A percentile compares a stretch with the other conserved stretches of the same genome.
These are phyloP conservation scores for Sorghum bicolor DNA, from an alignment of 176 grass and related monocot genomes.

Conservation along the genomic window DNA sequence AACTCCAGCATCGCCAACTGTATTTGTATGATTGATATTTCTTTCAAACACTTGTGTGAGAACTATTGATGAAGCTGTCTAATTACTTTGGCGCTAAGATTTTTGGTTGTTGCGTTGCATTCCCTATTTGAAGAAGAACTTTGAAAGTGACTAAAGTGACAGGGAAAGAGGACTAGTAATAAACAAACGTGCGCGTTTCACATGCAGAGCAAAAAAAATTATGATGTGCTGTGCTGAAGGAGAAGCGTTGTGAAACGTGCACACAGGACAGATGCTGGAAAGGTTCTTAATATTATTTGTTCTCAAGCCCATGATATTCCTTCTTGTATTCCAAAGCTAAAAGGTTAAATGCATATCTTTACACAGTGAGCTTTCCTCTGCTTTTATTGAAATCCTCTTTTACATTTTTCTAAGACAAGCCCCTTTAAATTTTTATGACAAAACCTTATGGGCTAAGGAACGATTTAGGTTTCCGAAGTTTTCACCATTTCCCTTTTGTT, in stretches of 20 bases:
- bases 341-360: background rate
- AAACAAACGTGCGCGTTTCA: background rate
- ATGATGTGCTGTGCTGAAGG: background rate
- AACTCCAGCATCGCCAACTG: slow-evolving; percentile 1
- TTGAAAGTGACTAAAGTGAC: background rate
- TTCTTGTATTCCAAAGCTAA: background rate
- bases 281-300: slow-evolving; percentile 1
- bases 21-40: background rate
- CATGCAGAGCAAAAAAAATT: background rate
- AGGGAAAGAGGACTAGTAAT: background rate
- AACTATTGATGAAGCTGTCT: background rate
- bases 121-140: background rate
- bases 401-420: background rate
- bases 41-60: background rate
- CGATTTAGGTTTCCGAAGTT: background rate
- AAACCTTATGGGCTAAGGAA: slow-evolving; percentile 32
- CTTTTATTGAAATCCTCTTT: background rate
- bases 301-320: background rate
- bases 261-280: background rate
- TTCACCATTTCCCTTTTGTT: too few relatives aligned
- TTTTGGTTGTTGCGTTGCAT: background rate
- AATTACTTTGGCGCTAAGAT: background rate
- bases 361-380: background rate
- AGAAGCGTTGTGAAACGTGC: background rate
- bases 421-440: background rate